Percentiles rank a stretch among this genome's conserved stretches.
These are phyloP conservation scores for Xylariaceae sp. DNA, from an alignment of 2,329 filamentous ascomycete species.

Conservation along the genomic window DNA sequence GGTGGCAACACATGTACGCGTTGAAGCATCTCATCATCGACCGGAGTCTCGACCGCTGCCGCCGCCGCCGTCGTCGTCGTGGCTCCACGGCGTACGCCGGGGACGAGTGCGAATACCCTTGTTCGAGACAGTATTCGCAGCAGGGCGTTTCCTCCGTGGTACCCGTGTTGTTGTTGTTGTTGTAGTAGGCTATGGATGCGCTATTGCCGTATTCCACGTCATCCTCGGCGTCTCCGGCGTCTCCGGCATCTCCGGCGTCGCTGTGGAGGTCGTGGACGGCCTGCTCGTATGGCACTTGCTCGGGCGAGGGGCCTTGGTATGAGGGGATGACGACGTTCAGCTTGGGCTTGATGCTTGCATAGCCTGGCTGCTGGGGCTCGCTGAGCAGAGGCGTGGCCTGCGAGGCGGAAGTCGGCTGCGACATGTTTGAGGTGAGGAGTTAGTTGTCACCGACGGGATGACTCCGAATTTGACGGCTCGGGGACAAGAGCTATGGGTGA, in stretches of 20 bases:
- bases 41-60: neutral
- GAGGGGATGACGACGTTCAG: constrained; percentile 11
- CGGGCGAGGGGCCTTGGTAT: neutral
- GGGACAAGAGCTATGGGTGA: too few species aligned
- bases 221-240: neutral
- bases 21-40: neutral
- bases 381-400: neutral
- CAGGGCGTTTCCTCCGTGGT: neutral
- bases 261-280: neutral
- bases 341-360: constrained; percentile 17
- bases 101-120: constrained; percentile 16
- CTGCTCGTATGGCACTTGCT: neutral
- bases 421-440: too few species aligned
- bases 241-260: neutral
- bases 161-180: neutral
- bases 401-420: too few species aligned
- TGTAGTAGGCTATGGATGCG: neutral
- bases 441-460: too few species aligned
- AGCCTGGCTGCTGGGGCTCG: constrained; percentile 3
- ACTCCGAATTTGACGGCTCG: too few species aligned
- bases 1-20: too few species aligned
- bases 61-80: neutral
- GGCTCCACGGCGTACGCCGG: neutral
- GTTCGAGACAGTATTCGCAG: constrained; percentile 21
- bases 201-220: neutral